Conservation (phyloP, 164 flowering plant species). For the Macadamia tetraphylla region DNA sequence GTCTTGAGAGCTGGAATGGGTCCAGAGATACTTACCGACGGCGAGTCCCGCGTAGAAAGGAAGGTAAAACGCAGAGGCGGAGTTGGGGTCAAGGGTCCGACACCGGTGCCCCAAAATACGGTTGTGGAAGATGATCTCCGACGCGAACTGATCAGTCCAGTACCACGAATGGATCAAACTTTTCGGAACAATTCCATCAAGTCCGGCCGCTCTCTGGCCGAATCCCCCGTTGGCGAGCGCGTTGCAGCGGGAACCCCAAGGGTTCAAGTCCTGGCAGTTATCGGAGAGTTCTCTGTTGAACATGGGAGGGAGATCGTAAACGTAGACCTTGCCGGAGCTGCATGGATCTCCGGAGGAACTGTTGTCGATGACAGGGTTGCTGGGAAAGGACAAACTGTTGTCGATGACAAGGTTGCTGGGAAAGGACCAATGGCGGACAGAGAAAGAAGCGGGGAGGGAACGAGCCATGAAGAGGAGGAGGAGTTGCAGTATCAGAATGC, state of each 20-base stretch:
- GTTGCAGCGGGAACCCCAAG: slow-evolving; percentile 70
- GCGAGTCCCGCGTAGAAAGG: slow-evolving; percentile 94
- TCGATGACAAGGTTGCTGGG: background rate
- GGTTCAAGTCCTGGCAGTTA: slow-evolving; percentile 49
- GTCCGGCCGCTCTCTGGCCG: slow-evolving; percentile 41
- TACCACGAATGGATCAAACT: slow-evolving; percentile 43
- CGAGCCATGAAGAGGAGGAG: slow-evolving; percentile 16
- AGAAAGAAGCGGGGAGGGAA: slow-evolving; percentile 14
- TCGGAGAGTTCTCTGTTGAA: slow-evolving; percentile 53
- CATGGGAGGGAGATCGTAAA: slow-evolving; percentile 62
- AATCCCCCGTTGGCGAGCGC: slow-evolving; percentile 65
- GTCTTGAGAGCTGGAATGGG: slow-evolving; percentile 23
- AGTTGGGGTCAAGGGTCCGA: slow-evolving; percentile 52
- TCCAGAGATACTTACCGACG: slow-evolving; percentile 62
- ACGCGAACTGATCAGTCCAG: slow-evolving; percentile 77
- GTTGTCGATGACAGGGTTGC: background rate
- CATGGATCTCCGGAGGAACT: slow-evolving; percentile 15
- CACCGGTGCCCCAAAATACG: slow-evolving; percentile 60
- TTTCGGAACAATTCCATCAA: slow-evolving; percentile 43
- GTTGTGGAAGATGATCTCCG: slow-evolving; percentile 74
- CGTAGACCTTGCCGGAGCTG: slow-evolving; percentile 46
- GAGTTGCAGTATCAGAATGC: slow-evolving; percentile 22
- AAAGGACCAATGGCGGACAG: slow-evolving; percentile 5
- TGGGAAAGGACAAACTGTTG: background rate
- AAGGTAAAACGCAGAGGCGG: slow-evolving; percentile 73